Base-by-base conservation (phyloP, 805 yeast species). In the Hermanozyma aechmeae region DNA sequence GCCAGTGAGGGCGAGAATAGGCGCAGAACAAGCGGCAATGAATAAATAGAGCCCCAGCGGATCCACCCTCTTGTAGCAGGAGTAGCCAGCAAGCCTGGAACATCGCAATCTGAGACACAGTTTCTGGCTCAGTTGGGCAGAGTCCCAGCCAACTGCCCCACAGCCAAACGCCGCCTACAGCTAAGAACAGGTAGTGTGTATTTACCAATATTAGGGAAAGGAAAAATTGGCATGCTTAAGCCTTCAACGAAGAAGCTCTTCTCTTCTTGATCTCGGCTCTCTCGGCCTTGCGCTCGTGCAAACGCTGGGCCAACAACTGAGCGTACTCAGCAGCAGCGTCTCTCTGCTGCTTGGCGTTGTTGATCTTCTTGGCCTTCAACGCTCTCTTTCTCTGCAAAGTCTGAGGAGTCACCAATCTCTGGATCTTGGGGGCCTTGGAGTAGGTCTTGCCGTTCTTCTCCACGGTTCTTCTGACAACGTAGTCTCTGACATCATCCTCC, bases 291-390 rank as follows among this genome's bases (percentile, higher is more conserved):
- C 87, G 85, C 73, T 89, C 96, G 70, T 85, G 82, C 68, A 89
- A 81, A 72, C 97, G 89, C 76, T 85, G 73, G 64, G 99, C 97
- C 67, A 92, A 77, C 64, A 92, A 76, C 73, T 87, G 95, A 63
- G 96, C 94, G 80, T 92, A 92, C 73, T 92, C 98, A 63, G 97
- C 95, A 70, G 99, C 98, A 73, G 95, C 96, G 69, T 92, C 97
- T 85, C 95, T 86, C 73, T 86, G 95, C 61, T 84, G 86, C 77
- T 85, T 95, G 66, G 97, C 96, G 70, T 84, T 83, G 75, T 78
- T 83, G 66, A 83, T 73, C 81, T 92, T 92, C 71, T 79, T 72
- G 56, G 96, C 79, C 67, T 75, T 82, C 66, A 83, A 79, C 64
- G 84, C 87, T 74, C 96, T 83, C 93, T 92, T 92, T 80, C 96